These are phyloP conservation scores for Hypoxylon sp. DNA, from an alignment of 2,329 filamentous ascomycete genomes.

Conservation along the genomic window DNA sequence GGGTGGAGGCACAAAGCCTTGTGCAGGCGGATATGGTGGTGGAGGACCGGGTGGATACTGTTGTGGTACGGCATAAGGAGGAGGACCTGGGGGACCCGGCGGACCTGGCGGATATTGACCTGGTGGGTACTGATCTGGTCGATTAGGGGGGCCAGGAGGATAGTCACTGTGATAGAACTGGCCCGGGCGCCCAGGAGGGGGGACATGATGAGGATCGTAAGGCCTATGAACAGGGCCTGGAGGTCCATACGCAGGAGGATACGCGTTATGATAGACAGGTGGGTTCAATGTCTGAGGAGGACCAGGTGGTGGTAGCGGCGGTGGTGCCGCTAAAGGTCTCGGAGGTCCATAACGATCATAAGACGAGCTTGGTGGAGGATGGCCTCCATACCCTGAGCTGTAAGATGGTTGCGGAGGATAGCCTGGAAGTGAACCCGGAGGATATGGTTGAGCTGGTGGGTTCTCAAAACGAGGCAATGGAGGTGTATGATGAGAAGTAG, in stretches of 20 bases:
- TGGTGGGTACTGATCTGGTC: slow-evolving; percentile 32
- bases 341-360: slow-evolving; percentile 43
- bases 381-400: slow-evolving; percentile 25
- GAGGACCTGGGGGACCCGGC: slow-evolving; percentile 16
- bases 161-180: slow-evolving; percentile 37
- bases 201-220: slow-evolving; percentile 38
- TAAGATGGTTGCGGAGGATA: slow-evolving; percentile 45
- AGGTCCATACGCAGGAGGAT: slow-evolving; percentile 28
- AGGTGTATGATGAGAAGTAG: slow-evolving; percentile 40
- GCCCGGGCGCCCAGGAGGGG: slow-evolving; percentile 33
- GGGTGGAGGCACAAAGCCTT: slow-evolving; percentile 35
- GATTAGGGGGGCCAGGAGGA: slow-evolving; percentile 31
- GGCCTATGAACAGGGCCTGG: slow-evolving; percentile 33
- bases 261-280: slow-evolving; percentile 36
- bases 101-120: slow-evolving; percentile 33
- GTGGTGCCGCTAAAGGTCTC: slow-evolving; percentile 30
- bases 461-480: slow-evolving; percentile 40
- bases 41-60: slow-evolving; percentile 38
- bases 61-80: slow-evolving; percentile 28
- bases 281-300: slow-evolving; percentile 32
- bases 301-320: slow-evolving; percentile 36
- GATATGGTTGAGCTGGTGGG: slow-evolving; percentile 39
- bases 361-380: slow-evolving; percentile 34
- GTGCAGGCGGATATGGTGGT: slow-evolving; percentile 35
- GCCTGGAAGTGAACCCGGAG: slow-evolving; percentile 38